Conservation (phyloP, 108 stramenopile species). For the Thalassiosira profunda region DNA sequence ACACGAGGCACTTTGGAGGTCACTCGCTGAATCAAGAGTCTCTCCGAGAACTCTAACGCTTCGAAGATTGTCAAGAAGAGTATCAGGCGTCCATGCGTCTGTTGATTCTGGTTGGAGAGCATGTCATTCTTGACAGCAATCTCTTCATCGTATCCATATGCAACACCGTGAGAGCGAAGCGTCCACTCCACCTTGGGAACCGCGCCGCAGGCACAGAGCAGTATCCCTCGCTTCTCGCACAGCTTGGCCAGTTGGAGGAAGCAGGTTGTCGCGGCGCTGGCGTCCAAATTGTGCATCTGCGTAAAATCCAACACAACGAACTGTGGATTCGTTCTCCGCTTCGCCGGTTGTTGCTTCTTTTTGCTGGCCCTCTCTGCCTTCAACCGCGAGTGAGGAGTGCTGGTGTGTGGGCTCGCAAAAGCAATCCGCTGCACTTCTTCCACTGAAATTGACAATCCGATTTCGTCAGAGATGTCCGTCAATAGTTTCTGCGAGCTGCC, state of each 20-base stretch:
- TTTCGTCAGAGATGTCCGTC: conserved; percentile 57
- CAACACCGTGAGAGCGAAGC: conserved; percentile 78
- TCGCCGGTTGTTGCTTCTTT: not conserved
- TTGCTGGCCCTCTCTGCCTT: not conserved
- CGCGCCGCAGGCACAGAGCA: conserved; percentile 73
- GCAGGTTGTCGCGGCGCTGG: conserved; percentile 78
- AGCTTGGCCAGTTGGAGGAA: conserved; percentile 82
- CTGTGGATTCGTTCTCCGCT: conserved; percentile 33
- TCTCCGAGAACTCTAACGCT: conserved; percentile 51
- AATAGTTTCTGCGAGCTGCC: conserved; percentile 67
- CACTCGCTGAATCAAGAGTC: conserved; percentile 31
- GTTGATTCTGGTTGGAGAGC: conserved; percentile 19
- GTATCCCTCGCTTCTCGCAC: conserved; percentile 65
- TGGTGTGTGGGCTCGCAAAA: conserved; percentile 11
- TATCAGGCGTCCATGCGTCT: conserved; percentile 25
- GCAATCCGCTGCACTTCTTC: conserved; percentile 35
- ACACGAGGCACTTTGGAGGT: conserved; percentile 5
- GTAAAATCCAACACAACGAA: conserved; percentile 76
- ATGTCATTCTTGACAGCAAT: conserved; percentile 32
- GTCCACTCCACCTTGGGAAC: conserved; percentile 83
- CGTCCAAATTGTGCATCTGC: conserved; percentile 68
- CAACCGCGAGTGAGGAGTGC: conserved; percentile 23
- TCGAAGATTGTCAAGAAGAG: conserved; percentile 34
- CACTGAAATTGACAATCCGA: conserved; percentile 35
- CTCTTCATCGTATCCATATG: conserved; percentile 59